Base-by-base conservation (phyloP, 2,329 filamentous ascomycete species). In the Fusarium luffae region DNA sequence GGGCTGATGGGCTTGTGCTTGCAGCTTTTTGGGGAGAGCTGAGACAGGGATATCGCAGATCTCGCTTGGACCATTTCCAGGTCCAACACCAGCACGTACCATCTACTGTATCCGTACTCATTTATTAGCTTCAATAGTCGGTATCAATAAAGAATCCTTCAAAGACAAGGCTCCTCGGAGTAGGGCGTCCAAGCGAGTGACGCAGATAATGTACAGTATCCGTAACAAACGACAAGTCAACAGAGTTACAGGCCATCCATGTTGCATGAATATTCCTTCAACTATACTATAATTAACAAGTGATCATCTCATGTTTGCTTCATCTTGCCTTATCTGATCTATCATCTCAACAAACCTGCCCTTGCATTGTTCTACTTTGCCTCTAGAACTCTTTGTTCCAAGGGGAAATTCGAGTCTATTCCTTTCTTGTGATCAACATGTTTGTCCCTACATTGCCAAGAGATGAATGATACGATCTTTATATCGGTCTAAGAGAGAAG, bases 401-500 rank as follows among this genome's bases (percentile, higher is more conserved):
- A 51, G 18, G 16, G 23, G 10, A 27, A 34, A 19, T 19, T 16
- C 19, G 9, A 23, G 23, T 11, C 23, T 42, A 27, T 9, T 16
- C 34, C 30, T 11, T 37, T 37, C 48, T 50, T 25, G 30, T 49
- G 34, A 19, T 12, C 8, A n/a, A 19, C 16, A 6, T 54, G 41
- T 49, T 46, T 64, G n/a, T 19, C 32, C 13, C 28, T 28, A 41
- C 18, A 14, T 30, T 32, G 51, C 37, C 59, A 49, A 49, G 49
- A n/a, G 19, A 42, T 60, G 30, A 23, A 54, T 23, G 12, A 37
- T 25, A 41, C 42, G 28, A 59, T 66, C 63, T 51, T 60, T 63
- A 63, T 73, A 67, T 67, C 61, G 71, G 69, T 73, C 69, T 70
- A 44, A 19, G 19, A 21, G 30, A 32, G 30, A 37, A 37, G 18